Conservation (phyloP, 495 filamentous ascomycete genomes). For the Daldinia grandis region DNA sequence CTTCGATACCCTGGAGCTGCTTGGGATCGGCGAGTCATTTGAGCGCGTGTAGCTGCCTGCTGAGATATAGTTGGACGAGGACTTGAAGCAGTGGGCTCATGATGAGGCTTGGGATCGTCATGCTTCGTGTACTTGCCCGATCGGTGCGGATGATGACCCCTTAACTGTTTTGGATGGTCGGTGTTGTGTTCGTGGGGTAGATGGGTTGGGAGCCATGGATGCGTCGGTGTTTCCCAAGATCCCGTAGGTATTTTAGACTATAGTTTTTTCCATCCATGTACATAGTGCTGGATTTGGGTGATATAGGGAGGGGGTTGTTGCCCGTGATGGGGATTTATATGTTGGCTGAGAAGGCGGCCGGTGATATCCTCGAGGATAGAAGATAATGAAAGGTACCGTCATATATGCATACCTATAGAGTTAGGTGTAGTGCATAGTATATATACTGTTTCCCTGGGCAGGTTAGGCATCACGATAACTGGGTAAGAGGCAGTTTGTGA, state of each 20-base stretch:
- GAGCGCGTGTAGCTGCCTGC: constrained; percentile 59
- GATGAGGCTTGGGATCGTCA: constrained; percentile 68
- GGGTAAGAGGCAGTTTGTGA: too few species aligned
- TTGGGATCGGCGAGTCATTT: constrained; percentile 54
- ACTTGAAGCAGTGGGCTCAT: constrained; percentile 59
- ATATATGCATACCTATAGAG: neutral
- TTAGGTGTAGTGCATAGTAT: neutral
- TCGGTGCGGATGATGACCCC: constrained; percentile 62
- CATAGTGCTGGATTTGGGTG: neutral
- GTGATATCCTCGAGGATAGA: constrained; percentile 55
- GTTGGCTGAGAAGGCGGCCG: constrained; percentile 64
- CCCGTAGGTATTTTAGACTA: constrained; percentile 41
- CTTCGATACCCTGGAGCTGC: constrained; percentile 56
- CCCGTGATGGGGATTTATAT: constrained; percentile 60
- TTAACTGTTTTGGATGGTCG: constrained; percentile 66
- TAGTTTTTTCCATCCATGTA: neutral
- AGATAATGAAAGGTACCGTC: neutral
- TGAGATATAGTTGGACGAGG: constrained; percentile 49
- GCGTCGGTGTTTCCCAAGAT: constrained; percentile 63
- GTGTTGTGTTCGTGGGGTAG: constrained; percentile 65
- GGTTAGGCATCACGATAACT: too few species aligned
- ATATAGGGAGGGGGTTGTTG: constrained; percentile 53
- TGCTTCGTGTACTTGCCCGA: constrained; percentile 65
- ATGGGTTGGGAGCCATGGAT: constrained; percentile 69
- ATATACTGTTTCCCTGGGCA: neutral